phyloP scores from a whole-genome alignment of 768 basidiomycete species.

The Hygrophoropsis aurantiaca region DNA sequence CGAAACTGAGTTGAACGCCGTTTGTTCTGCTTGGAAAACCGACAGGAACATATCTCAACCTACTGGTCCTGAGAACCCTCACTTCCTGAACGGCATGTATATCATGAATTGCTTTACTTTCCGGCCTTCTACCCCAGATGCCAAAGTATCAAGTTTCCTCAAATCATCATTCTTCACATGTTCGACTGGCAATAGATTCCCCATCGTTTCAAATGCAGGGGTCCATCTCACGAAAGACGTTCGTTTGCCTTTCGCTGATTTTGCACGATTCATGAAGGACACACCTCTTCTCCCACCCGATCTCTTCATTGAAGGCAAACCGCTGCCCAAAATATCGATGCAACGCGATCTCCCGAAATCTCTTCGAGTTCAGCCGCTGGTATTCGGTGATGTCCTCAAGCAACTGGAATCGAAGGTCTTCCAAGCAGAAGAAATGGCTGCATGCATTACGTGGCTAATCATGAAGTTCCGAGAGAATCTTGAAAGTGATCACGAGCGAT shows the following conservation, averaged over 20 bases:
- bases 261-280: constrained; percentile 70
- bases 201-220: constrained; percentile 77
- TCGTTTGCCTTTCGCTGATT: constrained; percentile 65
- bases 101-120: constrained; percentile 88
- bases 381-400: constrained; percentile 73
- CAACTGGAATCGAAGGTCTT: constrained; percentile 71
- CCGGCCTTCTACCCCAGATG: constrained; percentile 77
- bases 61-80: not conserved
- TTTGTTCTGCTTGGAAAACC: constrained; percentile 37
- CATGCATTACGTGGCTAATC: constrained; percentile 84
- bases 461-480: constrained; percentile 21
- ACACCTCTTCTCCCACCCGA: constrained; percentile 55
- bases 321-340: constrained; percentile 47
- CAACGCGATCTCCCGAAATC: constrained; percentile 56
- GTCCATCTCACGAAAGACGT: constrained; percentile 65
- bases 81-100: constrained; percentile 50
- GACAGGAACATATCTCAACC: not conserved
- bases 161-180: constrained; percentile 78
- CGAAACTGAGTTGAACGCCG: constrained; percentile 68
- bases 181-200: constrained; percentile 47
- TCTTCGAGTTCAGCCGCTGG: constrained; percentile 69
- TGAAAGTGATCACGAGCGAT: constrained; percentile 22
- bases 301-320: constrained; percentile 25
- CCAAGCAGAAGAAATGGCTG: constrained; percentile 66
- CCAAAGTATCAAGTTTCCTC: constrained; percentile 65